Evolutionary conservation across 176 grass and related monocot species (phyloP), one percentile per base, ranked within the genome.

Genomic region (Triticum urartu): DNA sequence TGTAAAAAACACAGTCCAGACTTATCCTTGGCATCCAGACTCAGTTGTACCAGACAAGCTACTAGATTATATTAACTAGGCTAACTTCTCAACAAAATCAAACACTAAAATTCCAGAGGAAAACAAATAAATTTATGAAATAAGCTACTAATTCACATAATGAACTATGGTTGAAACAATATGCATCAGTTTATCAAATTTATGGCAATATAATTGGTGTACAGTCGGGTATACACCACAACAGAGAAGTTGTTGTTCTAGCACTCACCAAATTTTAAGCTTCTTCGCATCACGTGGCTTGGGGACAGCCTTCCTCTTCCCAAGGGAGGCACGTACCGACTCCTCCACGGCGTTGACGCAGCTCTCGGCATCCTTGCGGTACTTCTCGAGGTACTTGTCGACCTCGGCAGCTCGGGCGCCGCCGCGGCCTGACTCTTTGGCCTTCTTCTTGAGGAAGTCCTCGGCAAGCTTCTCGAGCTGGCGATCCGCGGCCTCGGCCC

Each of bases 361-460:
- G 68, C 82, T 86, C 84, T 99, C 92, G 0, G 97, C 79, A 79
- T 96, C 94, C 90, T 91, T 90, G 11, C 90, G 89, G 39, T 87
- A 99, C 83, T 99, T 96, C 85, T 95, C 92, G 3, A 99, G 77
- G 83, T 95, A 99, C 43, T 96, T 99, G 56, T 96, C 92, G n/a
- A 99, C 97, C 64, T 89, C 94, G 12, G 45, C 79, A 35, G 88
- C 67, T 36, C 88, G 25, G 75, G 80, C 70, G 39, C 90, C 40
- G 3, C 78, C 17, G 12, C 82, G 89, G 5, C 77, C 82, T 12
- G 77, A 40, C 77, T 96, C 94, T 80, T 99, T 99, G 5, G 97
- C 86, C 80, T 94, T 96, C 83, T 99, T 99, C 71, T 88, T 94
- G 40, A 99, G 79, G 75, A 96, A 99, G 73, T 96, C 63, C 77